Evolutionary conservation across 192 early-diverging fungal species (phyloP).

Genomic region (Endogone sp.): DNA sequence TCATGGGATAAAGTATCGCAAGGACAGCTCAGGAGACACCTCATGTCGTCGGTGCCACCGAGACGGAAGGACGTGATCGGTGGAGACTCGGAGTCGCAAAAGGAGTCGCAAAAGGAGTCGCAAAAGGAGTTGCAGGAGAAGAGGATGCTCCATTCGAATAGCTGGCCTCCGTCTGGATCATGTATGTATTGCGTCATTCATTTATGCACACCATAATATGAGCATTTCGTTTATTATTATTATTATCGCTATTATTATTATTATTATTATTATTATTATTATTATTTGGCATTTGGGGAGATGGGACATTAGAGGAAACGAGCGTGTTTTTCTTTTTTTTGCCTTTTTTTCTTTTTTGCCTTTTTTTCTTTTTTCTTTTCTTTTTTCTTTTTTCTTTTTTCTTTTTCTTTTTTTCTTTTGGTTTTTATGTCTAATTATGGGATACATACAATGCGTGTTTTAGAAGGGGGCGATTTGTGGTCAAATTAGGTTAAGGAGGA

Average conservation of each 20-base stretch:
- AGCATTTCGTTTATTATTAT: no score
- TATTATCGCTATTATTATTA: no score
- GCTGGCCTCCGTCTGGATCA: conserved; percentile 61
- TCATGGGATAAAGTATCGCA: neutral
- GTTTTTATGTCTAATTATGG: no score
- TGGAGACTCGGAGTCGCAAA: neutral
- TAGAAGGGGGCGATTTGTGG: neutral
- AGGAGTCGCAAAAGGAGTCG: neutral
- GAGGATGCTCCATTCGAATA: conserved; percentile 52
- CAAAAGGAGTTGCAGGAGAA: neutral
- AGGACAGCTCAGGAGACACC: neutral
- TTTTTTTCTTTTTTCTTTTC: conserved; percentile 7
- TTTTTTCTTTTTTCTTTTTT: neutral
- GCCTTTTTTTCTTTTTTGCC: no score
- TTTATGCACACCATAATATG: conserved; percentile 12
- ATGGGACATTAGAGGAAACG: no score
- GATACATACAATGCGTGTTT: no score
- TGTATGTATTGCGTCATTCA: conserved; percentile 19
- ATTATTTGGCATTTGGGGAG: no score
- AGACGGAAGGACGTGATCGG: neutral
- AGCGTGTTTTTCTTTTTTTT: no score
- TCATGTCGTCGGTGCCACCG: neutral
- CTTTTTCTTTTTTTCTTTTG: neutral
- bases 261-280: no score
- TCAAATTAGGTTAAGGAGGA: neutral